A percentile compares a stretch with the other conserved stretches of the same genome.
Conservation (phyloP, 768 basidiomycete genomes). For the Suillus plorans region DNA sequence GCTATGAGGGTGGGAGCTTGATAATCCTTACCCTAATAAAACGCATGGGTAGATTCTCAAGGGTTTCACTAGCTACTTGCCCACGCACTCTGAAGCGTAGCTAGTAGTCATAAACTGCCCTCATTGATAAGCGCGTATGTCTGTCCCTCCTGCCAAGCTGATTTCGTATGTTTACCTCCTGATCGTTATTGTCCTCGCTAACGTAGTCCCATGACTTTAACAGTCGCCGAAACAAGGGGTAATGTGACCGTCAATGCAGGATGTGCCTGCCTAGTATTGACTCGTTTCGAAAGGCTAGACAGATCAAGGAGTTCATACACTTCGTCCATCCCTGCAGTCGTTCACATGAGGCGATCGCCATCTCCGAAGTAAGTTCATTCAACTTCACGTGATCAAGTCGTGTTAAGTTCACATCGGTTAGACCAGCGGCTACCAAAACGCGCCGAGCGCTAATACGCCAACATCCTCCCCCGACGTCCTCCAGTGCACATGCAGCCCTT, state of each 20-base stretch:
- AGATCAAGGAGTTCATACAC: not conserved
- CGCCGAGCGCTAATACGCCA: not conserved
- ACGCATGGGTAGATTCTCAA: not conserved
- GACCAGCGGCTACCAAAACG: not conserved
- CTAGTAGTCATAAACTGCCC: not conserved
- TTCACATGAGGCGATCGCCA: not conserved
- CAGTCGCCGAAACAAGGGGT: not conserved
- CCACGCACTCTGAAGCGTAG: not conserved
- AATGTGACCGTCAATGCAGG: not conserved
- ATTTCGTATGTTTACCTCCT: not conserved
- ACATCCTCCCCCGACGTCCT: not conserved
- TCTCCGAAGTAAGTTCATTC: slow-evolving; percentile 1
- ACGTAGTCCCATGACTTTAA: not conserved
- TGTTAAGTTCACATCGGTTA: not conserved
- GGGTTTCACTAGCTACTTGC: not conserved
- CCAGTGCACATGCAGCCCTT: too few species aligned
- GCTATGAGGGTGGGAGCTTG: slow-evolving; percentile 5
- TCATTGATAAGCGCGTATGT: not conserved
- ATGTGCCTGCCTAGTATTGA: not conserved
- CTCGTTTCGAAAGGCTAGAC: not conserved
- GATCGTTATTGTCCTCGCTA: not conserved
- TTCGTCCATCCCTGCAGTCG: not conserved
- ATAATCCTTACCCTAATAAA: not conserved
- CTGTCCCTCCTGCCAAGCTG: not conserved
- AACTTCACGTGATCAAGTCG: not conserved